A percentile compares a stretch with the other conserved stretches of the same genome.
phyloP scores from a whole-genome alignment of 169 alveolate genomes.

The Plasmodium inui region DNA sequence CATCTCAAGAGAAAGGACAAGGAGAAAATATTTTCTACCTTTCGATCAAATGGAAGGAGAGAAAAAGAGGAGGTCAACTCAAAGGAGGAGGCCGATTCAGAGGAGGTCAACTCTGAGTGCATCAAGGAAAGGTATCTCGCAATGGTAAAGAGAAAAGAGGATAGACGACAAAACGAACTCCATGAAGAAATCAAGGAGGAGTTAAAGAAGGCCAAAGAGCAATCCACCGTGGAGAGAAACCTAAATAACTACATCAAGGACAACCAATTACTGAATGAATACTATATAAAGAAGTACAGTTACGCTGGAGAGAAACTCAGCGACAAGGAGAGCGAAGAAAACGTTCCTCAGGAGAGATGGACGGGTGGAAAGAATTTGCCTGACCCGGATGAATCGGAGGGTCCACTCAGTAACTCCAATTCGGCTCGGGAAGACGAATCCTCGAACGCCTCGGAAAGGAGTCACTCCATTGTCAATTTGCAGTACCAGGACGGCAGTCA shows the following conservation, averaged over 20 bases:
- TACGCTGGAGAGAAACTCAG: background rate
- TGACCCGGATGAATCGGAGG: background rate
- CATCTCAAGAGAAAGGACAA: background rate
- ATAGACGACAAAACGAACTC: background rate
- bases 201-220: conserved; percentile 16
- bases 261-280: conserved; percentile 15
- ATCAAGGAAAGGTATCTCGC: conserved; percentile 7
- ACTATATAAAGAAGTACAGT: conserved; percentile 31
- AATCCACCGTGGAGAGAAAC: conserved; percentile 5
- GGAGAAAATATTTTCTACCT: background rate
- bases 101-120: background rate
- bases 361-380: background rate
- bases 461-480: conserved; percentile 9
- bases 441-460: background rate
- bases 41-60: background rate
- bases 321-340: background rate
- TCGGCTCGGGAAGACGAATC: background rate
- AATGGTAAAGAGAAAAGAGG: conserved; percentile 17
- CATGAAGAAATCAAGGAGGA: conserved; percentile 40
- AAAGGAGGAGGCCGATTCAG: too few relatives aligned
- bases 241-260: conserved; percentile 15
- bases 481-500: background rate
- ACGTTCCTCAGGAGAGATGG: background rate
- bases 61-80: background rate
- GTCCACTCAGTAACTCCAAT: background rate